Percentiles rank a stretch among this genome's conserved stretches.
Evolutionary conservation across 2,329 filamentous ascomycete genomes (phyloP).

Genomic region (Clonostachys byssicola): DNA sequence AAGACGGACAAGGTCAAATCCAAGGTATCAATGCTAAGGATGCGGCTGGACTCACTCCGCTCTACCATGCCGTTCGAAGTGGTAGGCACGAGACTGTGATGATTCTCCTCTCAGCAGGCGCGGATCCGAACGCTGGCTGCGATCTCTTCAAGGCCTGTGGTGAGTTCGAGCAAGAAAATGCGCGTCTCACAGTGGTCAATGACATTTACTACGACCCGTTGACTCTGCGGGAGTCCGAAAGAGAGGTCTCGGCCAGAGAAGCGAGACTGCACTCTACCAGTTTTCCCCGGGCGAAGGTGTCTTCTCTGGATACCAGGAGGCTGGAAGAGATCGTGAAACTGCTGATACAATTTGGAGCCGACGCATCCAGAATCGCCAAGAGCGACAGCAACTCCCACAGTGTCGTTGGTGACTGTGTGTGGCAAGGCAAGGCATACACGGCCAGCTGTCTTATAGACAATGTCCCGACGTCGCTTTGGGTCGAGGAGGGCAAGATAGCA

Average conservation of each 20-base stretch:
- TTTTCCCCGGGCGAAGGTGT: background rate
- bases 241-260: background rate
- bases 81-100: background rate
- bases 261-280: too few species aligned
- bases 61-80: background rate
- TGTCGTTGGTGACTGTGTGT: background rate
- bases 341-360: background rate
- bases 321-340: background rate
- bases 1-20: background rate
- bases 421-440: background rate
- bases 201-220: background rate
- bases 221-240: background rate
- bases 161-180: conserved; percentile 1
- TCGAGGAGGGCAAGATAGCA: background rate
- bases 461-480: background rate
- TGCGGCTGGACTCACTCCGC: background rate
- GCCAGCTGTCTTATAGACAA: background rate
- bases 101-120: background rate
- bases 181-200: background rate
- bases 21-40: background rate
- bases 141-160: conserved; percentile 1
- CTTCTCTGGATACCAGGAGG: background rate
- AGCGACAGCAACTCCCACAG: background rate
- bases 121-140: background rate
- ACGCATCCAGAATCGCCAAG: background rate